Conservation (phyloP, 2,329 filamentous ascomycete species). For the Aspergillus candidus region DNA sequence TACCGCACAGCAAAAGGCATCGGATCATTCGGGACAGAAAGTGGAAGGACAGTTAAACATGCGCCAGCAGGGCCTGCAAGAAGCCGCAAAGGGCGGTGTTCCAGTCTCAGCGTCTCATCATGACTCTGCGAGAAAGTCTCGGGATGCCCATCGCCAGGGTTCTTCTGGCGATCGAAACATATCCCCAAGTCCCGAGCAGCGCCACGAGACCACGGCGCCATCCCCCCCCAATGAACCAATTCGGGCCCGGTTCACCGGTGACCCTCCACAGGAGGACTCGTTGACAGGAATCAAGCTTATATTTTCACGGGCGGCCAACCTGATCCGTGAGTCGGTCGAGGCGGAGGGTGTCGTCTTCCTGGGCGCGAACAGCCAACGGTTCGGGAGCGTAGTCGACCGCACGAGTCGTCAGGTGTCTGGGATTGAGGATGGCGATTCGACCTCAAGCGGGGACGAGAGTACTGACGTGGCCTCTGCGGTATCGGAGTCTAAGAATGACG, state of each 20-base stretch:
- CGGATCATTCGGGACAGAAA: slow-evolving; percentile 6
- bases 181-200: neutral
- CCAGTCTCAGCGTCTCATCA: too few species aligned
- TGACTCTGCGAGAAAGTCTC: too few species aligned
- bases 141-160: too few species aligned
- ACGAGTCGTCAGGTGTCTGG: slow-evolving; percentile 8
- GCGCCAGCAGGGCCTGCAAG: slow-evolving; percentile 16
- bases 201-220: neutral
- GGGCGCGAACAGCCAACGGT: slow-evolving; percentile 14
- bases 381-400: slow-evolving; percentile 13
- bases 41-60: slow-evolving; percentile 16
- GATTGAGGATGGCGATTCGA: neutral
- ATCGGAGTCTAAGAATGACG: too few species aligned
- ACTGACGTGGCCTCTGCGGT: slow-evolving; percentile 12
- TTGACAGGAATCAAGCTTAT: slow-evolving; percentile 20
- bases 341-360: slow-evolving; percentile 36
- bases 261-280: slow-evolving; percentile 7
- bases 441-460: slow-evolving; percentile 15
- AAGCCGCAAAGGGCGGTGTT: neutral
- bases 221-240: neutral
- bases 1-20: slow-evolving; percentile 8
- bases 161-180: too few species aligned
- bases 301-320: slow-evolving; percentile 42
- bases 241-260: slow-evolving; percentile 3
- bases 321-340: slow-evolving; percentile 40